A percentile compares a stretch with the other conserved stretches of the same genome.
Evolutionary conservation across 441 rosid species (phyloP).

Genomic region (Hypseocharis bilobata): DNA sequence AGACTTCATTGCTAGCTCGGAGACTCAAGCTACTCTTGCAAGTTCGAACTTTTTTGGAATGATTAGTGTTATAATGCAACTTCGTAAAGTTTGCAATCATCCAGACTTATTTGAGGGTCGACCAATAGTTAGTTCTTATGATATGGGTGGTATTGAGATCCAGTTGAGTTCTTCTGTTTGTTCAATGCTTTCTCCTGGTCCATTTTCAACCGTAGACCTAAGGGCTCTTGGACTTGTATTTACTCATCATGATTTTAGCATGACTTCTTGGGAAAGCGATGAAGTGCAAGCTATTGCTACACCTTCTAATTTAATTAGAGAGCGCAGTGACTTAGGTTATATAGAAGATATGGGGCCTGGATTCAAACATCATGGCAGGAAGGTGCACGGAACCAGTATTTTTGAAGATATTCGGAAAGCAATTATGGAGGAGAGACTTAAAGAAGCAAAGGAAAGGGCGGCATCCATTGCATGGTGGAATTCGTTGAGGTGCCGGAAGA

Average conservation of each 20-base stretch:
- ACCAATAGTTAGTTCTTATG: constrained; percentile 94
- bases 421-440: constrained; percentile 61
- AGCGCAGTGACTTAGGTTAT: constrained; percentile 33
- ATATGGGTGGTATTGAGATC: constrained; percentile 69
- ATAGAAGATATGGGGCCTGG: constrained; percentile 37
- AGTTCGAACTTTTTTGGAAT: constrained; percentile 95
- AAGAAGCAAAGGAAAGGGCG: constrained; percentile 69
- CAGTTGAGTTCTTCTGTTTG: constrained; percentile 73
- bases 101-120: constrained; percentile 99
- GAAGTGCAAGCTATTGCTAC: constrained; percentile 68
- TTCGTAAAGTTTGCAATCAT: constrained; percentile 98
- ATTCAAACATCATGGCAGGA: constrained; percentile 26
- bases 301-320: constrained; percentile 57
- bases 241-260: constrained; percentile 65
- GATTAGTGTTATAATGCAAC: constrained; percentile 99
- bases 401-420: constrained; percentile 85
- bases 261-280: constrained; percentile 88
- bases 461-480: constrained; percentile 97
- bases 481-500: constrained; percentile 80
- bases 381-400: constrained; percentile 56
- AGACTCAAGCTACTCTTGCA: constrained; percentile 95
- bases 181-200: constrained; percentile 50
- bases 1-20: constrained; percentile 98
- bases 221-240: constrained; percentile 63
- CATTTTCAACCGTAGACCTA: constrained; percentile 61